Conservation (phyloP, 345 rosid species). For the Euphorbia tirucalli region DNA sequence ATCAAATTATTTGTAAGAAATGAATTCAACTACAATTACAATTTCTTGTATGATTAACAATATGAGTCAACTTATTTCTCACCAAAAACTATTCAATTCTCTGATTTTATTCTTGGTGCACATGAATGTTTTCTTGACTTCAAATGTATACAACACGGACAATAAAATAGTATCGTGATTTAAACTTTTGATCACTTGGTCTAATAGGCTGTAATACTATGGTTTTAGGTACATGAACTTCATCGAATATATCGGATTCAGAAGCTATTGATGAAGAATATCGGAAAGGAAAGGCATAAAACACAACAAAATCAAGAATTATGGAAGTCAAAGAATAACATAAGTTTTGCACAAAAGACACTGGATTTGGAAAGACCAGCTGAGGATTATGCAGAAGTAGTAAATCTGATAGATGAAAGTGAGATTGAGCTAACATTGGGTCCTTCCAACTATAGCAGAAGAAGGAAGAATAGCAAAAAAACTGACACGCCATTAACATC, state of each 20-base stretch:
- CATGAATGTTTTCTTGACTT: too few relatives aligned
- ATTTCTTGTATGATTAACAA: too few relatives aligned
- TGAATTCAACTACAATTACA: too few relatives aligned
- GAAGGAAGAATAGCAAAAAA: conserved; percentile 41
- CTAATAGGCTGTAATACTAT: too few relatives aligned
- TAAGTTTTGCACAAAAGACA: conserved; percentile 24
- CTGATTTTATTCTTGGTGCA: too few relatives aligned
- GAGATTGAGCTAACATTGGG: conserved; percentile 88
- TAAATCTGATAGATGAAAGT: conserved; percentile 64
- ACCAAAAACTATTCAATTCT: too few relatives aligned
- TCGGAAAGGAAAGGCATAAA: conserved; percentile 25
- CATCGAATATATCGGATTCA: conserved; percentile 84
- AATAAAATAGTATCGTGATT: too few relatives aligned
- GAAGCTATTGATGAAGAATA: conserved; percentile 70
- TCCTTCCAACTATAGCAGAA: conserved; percentile 40
- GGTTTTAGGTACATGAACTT: conserved; percentile 66
- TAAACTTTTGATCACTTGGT: too few relatives aligned
- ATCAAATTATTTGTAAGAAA: too few relatives aligned
- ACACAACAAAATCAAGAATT: conserved; percentile 10
- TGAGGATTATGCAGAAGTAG: conserved; percentile 19
- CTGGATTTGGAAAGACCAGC: conserved; percentile 42
- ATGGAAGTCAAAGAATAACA: conserved; percentile 20
- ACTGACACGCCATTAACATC: conserved; percentile 38
- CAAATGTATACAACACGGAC: too few relatives aligned
- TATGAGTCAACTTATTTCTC: too few relatives aligned